Conservation (phyloP, 179 eudicot genomes). For the Silene noctiflora region DNA sequence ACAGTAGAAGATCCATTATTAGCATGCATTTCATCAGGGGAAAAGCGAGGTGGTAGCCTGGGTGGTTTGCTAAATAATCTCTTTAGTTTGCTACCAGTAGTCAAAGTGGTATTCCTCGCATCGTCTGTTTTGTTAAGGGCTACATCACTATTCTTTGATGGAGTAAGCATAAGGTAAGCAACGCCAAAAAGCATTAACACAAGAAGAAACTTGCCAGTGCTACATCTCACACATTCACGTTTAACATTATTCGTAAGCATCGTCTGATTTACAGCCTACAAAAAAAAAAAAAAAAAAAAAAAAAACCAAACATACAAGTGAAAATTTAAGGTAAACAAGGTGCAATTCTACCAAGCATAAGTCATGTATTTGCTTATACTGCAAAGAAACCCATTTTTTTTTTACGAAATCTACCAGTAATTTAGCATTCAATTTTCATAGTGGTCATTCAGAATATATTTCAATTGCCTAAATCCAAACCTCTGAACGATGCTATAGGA, state of each 20-base stretch:
- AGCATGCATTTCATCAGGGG: conserved; percentile 75
- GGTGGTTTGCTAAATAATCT: conserved; percentile 70
- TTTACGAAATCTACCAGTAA: not conserved
- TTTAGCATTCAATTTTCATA: too few relatives aligned
- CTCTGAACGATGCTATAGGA: too few relatives aligned
- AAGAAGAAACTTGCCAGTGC: conserved; percentile 73
- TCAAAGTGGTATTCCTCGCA: conserved; percentile 32
- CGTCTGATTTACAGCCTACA: conserved; percentile 62
- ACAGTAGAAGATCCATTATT: conserved; percentile 32
- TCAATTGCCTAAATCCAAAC: too few relatives aligned
- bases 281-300: too few relatives aligned
- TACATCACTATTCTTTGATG: conserved; percentile 34
- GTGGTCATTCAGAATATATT: too few relatives aligned
- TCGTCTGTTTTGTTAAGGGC: conserved; percentile 27
- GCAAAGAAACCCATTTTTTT: not conserved
- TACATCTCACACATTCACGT: conserved; percentile 63
- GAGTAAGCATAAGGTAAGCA: conserved; percentile 61
- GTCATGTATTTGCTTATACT: not conserved
- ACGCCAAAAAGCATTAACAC: conserved; percentile 69
- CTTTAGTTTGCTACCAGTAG: conserved; percentile 39
- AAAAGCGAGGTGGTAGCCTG: conserved; percentile 83
- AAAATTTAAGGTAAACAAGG: not conserved
- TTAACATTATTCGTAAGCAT: conserved; percentile 46
- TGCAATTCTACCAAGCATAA: not conserved
- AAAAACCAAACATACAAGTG: conserved; percentile 3